Evolutionary conservation across 2,329 filamentous ascomycete species (phyloP).

Genomic region (Davidsoniella virescens): DNA sequence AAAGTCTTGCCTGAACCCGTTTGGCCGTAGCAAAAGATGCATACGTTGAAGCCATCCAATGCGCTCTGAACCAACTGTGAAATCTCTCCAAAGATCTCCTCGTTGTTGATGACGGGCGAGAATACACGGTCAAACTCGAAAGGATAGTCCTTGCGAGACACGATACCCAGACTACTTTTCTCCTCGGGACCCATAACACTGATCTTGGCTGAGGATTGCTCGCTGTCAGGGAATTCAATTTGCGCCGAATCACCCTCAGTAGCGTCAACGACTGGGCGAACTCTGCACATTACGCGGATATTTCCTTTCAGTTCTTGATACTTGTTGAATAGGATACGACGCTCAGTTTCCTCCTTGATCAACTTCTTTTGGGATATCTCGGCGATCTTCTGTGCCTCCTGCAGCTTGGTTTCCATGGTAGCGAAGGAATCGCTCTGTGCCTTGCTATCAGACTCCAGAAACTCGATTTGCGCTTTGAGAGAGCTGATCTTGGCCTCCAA

Average conservation of each 20-base stretch:
- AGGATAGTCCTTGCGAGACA: constrained; percentile 61
- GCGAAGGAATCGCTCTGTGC: constrained; percentile 77
- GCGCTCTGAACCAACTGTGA: constrained; percentile 93
- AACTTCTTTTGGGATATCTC: constrained; percentile 64
- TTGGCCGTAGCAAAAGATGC: constrained; percentile 97
- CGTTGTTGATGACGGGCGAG: constrained; percentile 57
- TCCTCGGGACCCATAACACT: constrained; percentile 70
- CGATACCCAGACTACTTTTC: constrained; percentile 59
- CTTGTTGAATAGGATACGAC: constrained; percentile 88
- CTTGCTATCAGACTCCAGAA: constrained; percentile 78
- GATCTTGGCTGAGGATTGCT: constrained; percentile 77
- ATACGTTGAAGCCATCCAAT: constrained; percentile 94
- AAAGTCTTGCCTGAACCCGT: constrained; percentile 94
- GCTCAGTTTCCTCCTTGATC: constrained; percentile 76
- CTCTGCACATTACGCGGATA: constrained; percentile 94
- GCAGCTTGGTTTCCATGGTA: constrained; percentile 62
- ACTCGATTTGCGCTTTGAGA: constrained; percentile 68
- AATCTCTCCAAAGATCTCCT: constrained; percentile 87
- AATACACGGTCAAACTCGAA: constrained; percentile 95
- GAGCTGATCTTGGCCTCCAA: constrained; percentile 63
- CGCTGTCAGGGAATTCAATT: constrained; percentile 58
- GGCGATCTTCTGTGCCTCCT: constrained; percentile 56
- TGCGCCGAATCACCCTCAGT: constrained; percentile 51
- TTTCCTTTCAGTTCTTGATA: constrained; percentile 97
- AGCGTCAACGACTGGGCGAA: constrained; percentile 53